Evolutionary conservation across 2,329 filamentous ascomycete species (phyloP).

Genomic region (Talaromyces sp.): DNA sequence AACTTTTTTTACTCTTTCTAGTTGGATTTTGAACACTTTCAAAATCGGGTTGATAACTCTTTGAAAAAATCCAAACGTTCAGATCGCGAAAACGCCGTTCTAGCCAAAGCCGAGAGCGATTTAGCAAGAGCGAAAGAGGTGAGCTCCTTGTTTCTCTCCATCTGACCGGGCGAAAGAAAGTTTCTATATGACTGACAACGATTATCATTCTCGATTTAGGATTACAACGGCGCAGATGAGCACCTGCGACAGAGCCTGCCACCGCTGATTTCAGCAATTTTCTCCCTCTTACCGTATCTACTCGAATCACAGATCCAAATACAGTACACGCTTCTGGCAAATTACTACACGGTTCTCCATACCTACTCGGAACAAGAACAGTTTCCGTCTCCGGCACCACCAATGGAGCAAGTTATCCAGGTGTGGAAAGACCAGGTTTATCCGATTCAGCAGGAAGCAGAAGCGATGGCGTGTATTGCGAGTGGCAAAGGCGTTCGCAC

Average conservation of each 20-base stretch:
- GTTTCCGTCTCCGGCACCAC: constrained; percentile 67
- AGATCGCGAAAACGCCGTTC: constrained; percentile 65
- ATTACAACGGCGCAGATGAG: constrained; percentile 70
- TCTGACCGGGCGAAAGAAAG: background rate
- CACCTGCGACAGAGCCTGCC: constrained; percentile 68
- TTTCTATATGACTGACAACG: background rate
- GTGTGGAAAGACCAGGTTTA: constrained; percentile 61
- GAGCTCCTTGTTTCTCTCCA: constrained; percentile 18
- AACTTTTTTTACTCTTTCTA: constrained; percentile 21
- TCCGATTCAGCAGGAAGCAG: constrained; percentile 60
- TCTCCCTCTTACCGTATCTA: constrained; percentile 68
- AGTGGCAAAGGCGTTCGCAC: constrained; percentile 61
- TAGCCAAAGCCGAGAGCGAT: constrained; percentile 69
- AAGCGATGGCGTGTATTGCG: constrained; percentile 59
- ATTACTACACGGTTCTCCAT: constrained; percentile 73
- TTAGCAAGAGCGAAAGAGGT: constrained; percentile 61
- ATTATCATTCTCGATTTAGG: constrained; percentile 38
- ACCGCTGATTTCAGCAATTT: constrained; percentile 63
- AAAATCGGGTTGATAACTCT: constrained; percentile 64
- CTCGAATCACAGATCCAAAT: constrained; percentile 67
- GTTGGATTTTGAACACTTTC: constrained; percentile 74
- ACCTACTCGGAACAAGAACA: constrained; percentile 64
- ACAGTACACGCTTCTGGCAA: constrained; percentile 70
- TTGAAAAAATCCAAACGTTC: constrained; percentile 65
- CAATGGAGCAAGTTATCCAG: constrained; percentile 65